Evolutionary conservation across 371 early-diverging fungal genomes (phyloP).

Genomic region (Apophysomyces sp.): DNA sequence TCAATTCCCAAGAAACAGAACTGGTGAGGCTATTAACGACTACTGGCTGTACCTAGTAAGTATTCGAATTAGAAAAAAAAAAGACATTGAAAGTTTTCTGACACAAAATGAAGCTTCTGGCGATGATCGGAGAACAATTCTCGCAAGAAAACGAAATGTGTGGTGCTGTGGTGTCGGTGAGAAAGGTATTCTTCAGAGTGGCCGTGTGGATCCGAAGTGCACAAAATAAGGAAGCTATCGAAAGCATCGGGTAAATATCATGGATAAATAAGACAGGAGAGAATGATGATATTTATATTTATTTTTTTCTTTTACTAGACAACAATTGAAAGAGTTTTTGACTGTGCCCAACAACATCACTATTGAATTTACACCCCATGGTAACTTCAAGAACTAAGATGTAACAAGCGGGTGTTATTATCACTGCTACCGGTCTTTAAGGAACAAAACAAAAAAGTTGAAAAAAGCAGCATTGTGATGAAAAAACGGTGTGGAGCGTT

Average conservation of each 20-base stretch:
- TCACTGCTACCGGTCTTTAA: background rate
- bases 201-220: conserved; percentile 89
- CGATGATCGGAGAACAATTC: conserved; percentile 90
- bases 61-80: background rate
- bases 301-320: conserved; percentile 39
- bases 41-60: conserved; percentile 86
- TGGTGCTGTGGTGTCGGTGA: conserved; percentile 88
- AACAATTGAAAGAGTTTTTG: conserved; percentile 56
- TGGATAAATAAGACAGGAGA: background rate
- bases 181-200: conserved; percentile 80
- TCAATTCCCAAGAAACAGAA: conserved; percentile 73
- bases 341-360: conserved; percentile 36
- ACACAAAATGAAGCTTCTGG: conserved; percentile 62
- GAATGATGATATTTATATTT: background rate
- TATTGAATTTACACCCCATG: conserved; percentile 49
- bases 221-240: conserved; percentile 60
- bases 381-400: conserved; percentile 15
- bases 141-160: conserved; percentile 78
- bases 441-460: background rate
- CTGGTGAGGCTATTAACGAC: conserved; percentile 75
- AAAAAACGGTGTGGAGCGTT: background rate
- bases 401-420: too few species aligned
- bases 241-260: conserved; percentile 65
- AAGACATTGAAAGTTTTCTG: background rate
- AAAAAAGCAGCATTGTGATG: background rate